Base-by-base conservation (phyloP, 108 stramenopile genomes). In the Discostella stelligeroides region DNA sequence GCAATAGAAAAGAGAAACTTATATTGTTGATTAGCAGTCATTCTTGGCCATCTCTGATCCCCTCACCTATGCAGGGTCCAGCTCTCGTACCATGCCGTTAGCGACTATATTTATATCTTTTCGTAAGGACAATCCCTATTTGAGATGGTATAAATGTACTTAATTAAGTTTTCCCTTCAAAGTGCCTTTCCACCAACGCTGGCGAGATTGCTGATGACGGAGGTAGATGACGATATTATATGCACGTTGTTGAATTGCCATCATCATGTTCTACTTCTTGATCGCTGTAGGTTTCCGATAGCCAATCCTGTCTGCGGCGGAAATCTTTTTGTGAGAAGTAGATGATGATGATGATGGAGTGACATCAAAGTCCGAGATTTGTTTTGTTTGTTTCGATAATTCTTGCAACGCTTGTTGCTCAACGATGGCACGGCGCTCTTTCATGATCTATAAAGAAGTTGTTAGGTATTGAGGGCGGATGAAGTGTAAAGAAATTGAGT, bases 281-380 rank as follows among this genome's bases (percentile, higher is more conserved):
- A 47, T 43, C 14, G 40, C 45, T 45, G 34, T 6, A 34, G 5
- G 3, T 40, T 58, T 49, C 25, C 66, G 42, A 55, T 75, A 75
- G 11, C 73, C 73, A 34, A 75, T 75, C 60, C 73, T 75, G 9
- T 75, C 73, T 7, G 73, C 65, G 12, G 60, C 73, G 37, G 40
- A 60, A 0, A 49, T 58, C 43, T 75, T 75, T 41, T 75, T 75
- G 20, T 62, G 60, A 39, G 70, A 62, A 1, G n/a, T n/a, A n/a
- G 64, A 66, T 48, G 60, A 27, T 0, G 61, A 54, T 18, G 60
- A 62, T 0, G 73, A 61, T 21, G 73, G 73, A n/a, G 58, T 72
- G 47, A 30, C 64, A 20, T 1, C 27, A 27, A 46, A 27, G 23
- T 43, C 60, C 2, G 60, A 62, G 12, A 24, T 42, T n/a, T 41